Evolutionary conservation across 2,329 filamentous ascomycete genomes (phyloP).

Genomic region (Diaporthe ilicicola): DNA sequence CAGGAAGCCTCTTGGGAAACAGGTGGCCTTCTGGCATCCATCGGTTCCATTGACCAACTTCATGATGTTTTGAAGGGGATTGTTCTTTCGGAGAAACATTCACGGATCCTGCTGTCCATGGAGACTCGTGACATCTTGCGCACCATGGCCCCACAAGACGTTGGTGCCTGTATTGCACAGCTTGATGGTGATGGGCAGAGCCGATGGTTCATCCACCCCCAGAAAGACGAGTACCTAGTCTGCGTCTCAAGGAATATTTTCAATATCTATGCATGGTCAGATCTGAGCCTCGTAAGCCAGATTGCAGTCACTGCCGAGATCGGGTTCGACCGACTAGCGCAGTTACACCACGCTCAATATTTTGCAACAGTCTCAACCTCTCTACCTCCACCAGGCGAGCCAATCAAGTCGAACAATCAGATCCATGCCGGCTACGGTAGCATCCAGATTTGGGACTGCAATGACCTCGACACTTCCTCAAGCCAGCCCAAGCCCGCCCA

Average conservation of each 20-base stretch:
- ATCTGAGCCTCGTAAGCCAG: not conserved
- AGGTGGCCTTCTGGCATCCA: not conserved
- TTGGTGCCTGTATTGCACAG: too few species aligned
- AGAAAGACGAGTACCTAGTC: too few species aligned
- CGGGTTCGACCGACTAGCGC: not conserved
- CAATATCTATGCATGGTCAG: too few species aligned
- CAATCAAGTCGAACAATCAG: not conserved
- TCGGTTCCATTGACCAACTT: not conserved
- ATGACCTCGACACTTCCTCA: not conserved
- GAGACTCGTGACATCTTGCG: conserved; percentile 32
- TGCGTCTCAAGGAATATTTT: too few species aligned
- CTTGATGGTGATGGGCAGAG: too few species aligned
- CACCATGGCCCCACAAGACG: too few species aligned
- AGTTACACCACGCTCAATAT: not conserved
- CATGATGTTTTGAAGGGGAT: not conserved
- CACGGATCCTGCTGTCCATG: conserved; percentile 32
- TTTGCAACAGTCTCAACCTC: conserved; percentile 8
- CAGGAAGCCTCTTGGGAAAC: not conserved
- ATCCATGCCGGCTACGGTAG: not conserved
- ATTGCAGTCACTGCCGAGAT: not conserved
- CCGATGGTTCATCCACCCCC: too few species aligned
- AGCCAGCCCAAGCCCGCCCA: not conserved
- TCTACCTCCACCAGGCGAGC: not conserved
- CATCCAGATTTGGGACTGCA: conserved; percentile 24
- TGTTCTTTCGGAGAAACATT: not conserved